Evolutionary conservation across 2,329 filamentous ascomycete species (phyloP), one percentile per base, ranked within the genome.

Genomic region (Cladosporium colombiae): DNA sequence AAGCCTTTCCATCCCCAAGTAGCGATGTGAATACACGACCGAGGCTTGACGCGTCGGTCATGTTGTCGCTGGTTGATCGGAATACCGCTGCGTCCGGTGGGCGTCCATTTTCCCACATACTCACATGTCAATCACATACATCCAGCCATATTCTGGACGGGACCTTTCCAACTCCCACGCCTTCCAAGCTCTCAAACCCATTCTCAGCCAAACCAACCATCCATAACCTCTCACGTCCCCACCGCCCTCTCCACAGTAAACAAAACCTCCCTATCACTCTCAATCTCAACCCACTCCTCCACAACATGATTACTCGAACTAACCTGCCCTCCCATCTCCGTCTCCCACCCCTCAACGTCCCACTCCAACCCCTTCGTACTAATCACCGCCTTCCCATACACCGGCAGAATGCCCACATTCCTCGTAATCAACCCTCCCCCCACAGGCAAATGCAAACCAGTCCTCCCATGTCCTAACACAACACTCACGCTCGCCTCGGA

Each of bases 271-370:
- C 72, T 72, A 67, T 80, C 76, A 27, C 79, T 81, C 44, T 73
- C 71, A 21, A 84, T 74, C 13, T 71, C 70, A 11, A 83, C 72
- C 27, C 74, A 65, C 37, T 81, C 78, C 7, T 74, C 71, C 49
- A 79, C 76, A 60, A 82, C 76, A 66, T 83, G 81, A 68, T 84
- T 84, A 67, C 81, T 83, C 7, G 82, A 82, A 69, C 82, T 84
- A 66, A 84, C 78, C 65, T 81, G 78, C 2, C 77, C 77, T 18
- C 81, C 81, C 75, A 83, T 81, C 59, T 79, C 76, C 25, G 81
- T 97, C 70, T 85, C 80, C 93, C 94, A 97, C 67, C 92, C 82
- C 66, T 83, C 76, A 1, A 99, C 91, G 78, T 99, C 93, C 95
- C 95, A 99, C 75, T 96, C 89, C 23, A 98, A 81, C 0, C 95